Conservation (phyloP, 1,284 basidiomycete genomes). For the Amylostereum areolatum region DNA sequence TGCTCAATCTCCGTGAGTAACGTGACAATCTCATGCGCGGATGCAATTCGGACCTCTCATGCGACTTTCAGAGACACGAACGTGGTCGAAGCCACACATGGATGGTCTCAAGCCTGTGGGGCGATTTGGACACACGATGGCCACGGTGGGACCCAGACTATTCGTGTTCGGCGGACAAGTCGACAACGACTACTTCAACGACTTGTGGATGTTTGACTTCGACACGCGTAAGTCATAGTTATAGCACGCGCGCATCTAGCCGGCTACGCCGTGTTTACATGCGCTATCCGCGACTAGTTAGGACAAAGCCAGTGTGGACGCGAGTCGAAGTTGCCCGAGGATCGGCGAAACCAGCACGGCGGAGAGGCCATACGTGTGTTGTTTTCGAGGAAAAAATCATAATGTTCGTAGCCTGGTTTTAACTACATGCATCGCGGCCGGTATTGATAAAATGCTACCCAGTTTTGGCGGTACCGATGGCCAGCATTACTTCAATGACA, state of each 20-base stretch:
- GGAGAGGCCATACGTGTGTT: conserved; percentile 92
- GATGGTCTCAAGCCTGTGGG: conserved; percentile 77
- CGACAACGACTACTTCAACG: conserved; percentile 93
- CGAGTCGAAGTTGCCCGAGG: conserved; percentile 56
- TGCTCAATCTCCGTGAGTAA: conserved; percentile 86
- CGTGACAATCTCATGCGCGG: conserved; percentile 5
- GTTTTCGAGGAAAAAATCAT: conserved; percentile 83
- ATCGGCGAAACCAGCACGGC: conserved; percentile 70
- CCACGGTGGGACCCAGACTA: conserved; percentile 89
- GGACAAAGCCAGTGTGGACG: conserved; percentile 75
- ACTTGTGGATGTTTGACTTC: conserved; percentile 96
- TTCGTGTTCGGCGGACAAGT: conserved; percentile 97
- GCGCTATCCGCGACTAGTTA: conserved; percentile 39
- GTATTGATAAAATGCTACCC: not conserved
- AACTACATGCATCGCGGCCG: not conserved
- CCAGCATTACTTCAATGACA: conserved; percentile 98
- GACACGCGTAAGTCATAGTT: conserved; percentile 67
- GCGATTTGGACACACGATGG: conserved; percentile 93
- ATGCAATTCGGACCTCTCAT: conserved; percentile 1
- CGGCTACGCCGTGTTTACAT: too few relatives aligned
- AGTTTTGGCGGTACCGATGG: conserved; percentile 99
- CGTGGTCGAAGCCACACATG: conserved; percentile 89
- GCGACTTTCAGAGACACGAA: conserved; percentile 66
- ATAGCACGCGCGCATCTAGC: conserved; percentile 2
- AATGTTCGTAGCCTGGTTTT: conserved; percentile 41